Base-by-base conservation (phyloP, 805 yeast genomes). In the Groenewaldozyma salmanticensis region DNA sequence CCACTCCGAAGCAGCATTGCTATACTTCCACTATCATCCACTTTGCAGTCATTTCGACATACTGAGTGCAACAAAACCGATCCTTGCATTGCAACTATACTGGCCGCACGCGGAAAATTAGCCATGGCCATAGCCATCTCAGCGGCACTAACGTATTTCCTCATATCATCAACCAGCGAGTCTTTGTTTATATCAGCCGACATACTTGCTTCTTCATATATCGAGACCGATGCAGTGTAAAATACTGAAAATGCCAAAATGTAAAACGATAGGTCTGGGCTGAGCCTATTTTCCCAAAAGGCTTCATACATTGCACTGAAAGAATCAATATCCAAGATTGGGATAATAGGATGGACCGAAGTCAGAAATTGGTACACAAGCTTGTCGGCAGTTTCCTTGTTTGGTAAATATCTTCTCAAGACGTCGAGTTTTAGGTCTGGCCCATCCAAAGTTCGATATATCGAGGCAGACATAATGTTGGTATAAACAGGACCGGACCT, bases 311-410 rank as follows among this genome's bases (percentile, higher is more conserved):
- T 32, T 5, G 21, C 21, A 19, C 32, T 18, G 31, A 33, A 29
- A 13, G n/a, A 21, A 17, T 37, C 11, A n/a, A 33, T 31, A 27
- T 42, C 45, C 9, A 42, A 18, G 9, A 42, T 34, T 6, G 45
- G 45, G 13, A 42, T 34, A 17, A 42, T 35, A 7, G 45, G 42
- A 39, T 42, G 45, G 16, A 42, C 32, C 5, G 45, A 42, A 15
- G 34, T 32, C 32, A 32, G 27, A 32, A 21, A 42, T 33, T 42
- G 33, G 20, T 31, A 42, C 35, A 42, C 18, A 13, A 42, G 43
- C 4, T 21, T 33, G 15, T 39, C 42, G 17, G 42, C 34, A 19
- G 27, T 42, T 7, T 37, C 17, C 17, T 17, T 33, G 13, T 22
- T 15, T 3, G 45, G 45, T 13, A 42, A n/a, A 33, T 24, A 24